A percentile compares a stretch with the other conserved stretches of the same genome.
Evolutionary conservation across 2,329 filamentous ascomycete genomes (phyloP).

Genomic region (Zymoseptoria passerinii): DNA sequence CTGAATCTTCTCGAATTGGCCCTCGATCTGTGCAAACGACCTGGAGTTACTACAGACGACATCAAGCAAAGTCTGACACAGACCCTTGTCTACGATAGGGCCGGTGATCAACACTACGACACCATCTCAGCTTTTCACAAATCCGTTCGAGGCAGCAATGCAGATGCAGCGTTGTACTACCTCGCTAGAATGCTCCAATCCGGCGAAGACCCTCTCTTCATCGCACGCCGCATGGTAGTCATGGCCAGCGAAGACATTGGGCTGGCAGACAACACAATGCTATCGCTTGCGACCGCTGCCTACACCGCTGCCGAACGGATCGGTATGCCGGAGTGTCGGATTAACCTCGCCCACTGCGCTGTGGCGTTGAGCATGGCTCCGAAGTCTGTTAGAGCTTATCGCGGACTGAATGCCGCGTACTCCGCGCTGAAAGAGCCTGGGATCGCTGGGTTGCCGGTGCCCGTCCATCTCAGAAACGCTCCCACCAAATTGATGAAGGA

Average conservation of each 20-base stretch:
- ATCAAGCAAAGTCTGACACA: conserved; percentile 81
- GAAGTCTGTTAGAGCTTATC: conserved; percentile 82
- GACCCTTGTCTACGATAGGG: conserved; percentile 88
- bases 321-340: conserved; percentile 88
- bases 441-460: conserved; percentile 70
- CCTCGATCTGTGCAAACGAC: conserved; percentile 61
- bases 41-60: conserved; percentile 58
- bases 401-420: conserved; percentile 71
- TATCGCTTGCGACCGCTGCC: conserved; percentile 74
- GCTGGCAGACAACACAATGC: conserved; percentile 74
- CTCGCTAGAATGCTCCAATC: conserved; percentile 91
- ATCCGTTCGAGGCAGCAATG: conserved; percentile 75
- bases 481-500: conserved; percentile 91
- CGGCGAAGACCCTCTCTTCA: conserved; percentile 85
- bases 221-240: conserved; percentile 86
- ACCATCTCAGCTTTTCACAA: conserved; percentile 97
- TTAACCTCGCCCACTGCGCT: conserved; percentile 79
- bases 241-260: conserved; percentile 93
- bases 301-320: conserved; percentile 88
- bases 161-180: conserved; percentile 89
- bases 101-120: conserved; percentile 95
- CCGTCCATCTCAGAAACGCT: conserved; percentile 81
- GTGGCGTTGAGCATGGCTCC: conserved; percentile 72
- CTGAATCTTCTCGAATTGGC: conserved; percentile 88
- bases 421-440: conserved; percentile 74